Conservation (phyloP, 345 rosid genomes). For the Acer saccharum region DNA sequence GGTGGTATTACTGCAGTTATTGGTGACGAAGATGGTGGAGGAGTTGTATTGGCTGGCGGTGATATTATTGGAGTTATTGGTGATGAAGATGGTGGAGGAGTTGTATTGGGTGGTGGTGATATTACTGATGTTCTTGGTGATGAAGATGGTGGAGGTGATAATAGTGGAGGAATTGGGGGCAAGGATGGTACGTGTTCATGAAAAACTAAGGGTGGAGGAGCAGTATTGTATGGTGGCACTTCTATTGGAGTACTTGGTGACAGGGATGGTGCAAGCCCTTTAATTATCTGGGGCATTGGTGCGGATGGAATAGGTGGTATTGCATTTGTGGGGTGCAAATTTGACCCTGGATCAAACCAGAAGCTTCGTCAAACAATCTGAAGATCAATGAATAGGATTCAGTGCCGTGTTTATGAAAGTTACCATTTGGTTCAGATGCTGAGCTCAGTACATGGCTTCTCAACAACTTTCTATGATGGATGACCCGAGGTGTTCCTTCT, state of each 20-base stretch:
- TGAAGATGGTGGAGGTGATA: slow-evolving; percentile 15
- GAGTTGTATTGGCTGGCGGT: background rate
- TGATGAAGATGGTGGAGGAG: background rate
- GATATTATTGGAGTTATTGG: background rate
- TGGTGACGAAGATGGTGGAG: background rate
- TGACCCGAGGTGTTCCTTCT: slow-evolving; percentile 30
- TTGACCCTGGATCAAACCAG: slow-evolving; percentile 34
- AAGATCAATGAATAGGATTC: background rate
- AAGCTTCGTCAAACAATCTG: slow-evolving; percentile 18
- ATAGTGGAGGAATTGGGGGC: slow-evolving; percentile 26
- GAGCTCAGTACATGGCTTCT: slow-evolving; percentile 31
- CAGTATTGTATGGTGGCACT: slow-evolving; percentile 33
- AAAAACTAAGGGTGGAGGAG: slow-evolving; percentile 43
- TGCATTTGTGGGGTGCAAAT: slow-evolving; percentile 31
- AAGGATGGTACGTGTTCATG: slow-evolving; percentile 25
- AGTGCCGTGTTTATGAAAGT: slow-evolving; percentile 6
- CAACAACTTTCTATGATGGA: slow-evolving; percentile 19
- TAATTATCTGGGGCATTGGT: slow-evolving; percentile 34
- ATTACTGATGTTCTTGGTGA: background rate
- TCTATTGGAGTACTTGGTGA: slow-evolving; percentile 38
- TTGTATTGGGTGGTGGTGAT: background rate
- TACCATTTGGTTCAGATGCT: slow-evolving; percentile 34
- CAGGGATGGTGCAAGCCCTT: slow-evolving; percentile 41
- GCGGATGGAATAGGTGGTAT: slow-evolving; percentile 45
- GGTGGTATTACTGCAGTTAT: background rate